Base-by-base conservation (phyloP, 805 yeast species). In the Barnettozyma sucrosica region DNA sequence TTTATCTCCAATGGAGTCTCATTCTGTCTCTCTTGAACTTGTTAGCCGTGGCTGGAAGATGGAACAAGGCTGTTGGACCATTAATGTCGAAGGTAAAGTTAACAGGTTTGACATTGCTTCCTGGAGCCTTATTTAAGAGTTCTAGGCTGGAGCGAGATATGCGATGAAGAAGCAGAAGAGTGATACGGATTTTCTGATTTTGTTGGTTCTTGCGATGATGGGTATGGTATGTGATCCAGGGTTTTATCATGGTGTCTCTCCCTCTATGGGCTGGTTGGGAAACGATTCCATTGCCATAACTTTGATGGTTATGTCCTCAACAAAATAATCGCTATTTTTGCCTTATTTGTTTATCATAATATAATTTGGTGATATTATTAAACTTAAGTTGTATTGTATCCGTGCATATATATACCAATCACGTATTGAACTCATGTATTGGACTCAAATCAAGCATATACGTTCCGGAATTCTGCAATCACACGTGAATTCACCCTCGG, bases 11-110 rank as follows among this genome's bases (percentile, higher is more conserved):
- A 81, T 81, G 58, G 83, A 83, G 55, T 89, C 83, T 59, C 76
- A 72, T 52, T 67, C 81, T 44, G 86, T 96, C 1, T 89, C 95
- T 5, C 73, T 79, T 56, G 98, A 93, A 67, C 74, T 92, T 51
- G 61, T 69, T 51, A 74, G 74, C 51, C 76, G 97, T 57, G 86
- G 89, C 37, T 92, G 99, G 99, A 72, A 80, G 44, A 45, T 26
- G 39, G 36, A 45, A 6, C 44, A 36, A 21, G 36, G 23, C 7
- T 10, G 16, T 25, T 39, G 42, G 25, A 18, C 16, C 20, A 20
- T 24, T 18, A 36, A 21, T 18, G 25, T 25, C 24, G 36, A 41
- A 13, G 51, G 47, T 3, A 52, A 46, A 21, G 52, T 55, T 14
- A 55, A 47, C 43, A 57, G 46, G 48, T 59, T 59, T 43, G 62